Percentiles rank a stretch among this genome's conserved stretches.
These are phyloP conservation scores for Simplicillium aogashimaense DNA, from an alignment of 2,329 filamentous ascomycete species.

Conservation along the genomic window DNA sequence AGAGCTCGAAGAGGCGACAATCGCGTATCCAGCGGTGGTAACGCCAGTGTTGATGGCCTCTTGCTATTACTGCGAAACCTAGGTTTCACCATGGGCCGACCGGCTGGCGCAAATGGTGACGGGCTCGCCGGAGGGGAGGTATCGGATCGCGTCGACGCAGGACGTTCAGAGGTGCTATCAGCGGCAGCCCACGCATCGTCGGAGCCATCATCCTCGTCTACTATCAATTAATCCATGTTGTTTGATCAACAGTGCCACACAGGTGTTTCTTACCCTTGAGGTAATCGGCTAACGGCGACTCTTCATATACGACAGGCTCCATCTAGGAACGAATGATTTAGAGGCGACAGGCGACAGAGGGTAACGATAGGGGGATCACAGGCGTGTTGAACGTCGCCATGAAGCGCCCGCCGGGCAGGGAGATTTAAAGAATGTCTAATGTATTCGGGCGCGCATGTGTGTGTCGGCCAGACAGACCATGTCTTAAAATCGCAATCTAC, in stretches of 20 bases:
- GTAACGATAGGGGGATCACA: neutral
- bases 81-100: slow-evolving; percentile 41
- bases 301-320: slow-evolving; percentile 81
- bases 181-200: slow-evolving; percentile 35
- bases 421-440: too few relatives aligned
- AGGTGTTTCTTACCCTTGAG: slow-evolving; percentile 59
- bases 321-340: slow-evolving; percentile 32
- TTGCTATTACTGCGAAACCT: slow-evolving; percentile 41
- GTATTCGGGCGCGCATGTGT: too few relatives aligned
- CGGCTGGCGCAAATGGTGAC: slow-evolving; percentile 44
- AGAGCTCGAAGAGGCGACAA: slow-evolving; percentile 31
- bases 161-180: slow-evolving; percentile 22
- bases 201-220: slow-evolving; percentile 37
- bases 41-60: slow-evolving; percentile 29
- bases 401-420: too few relatives aligned
- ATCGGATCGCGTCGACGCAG: slow-evolving; percentile 23
- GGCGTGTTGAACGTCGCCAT: too few relatives aligned
- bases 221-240: slow-evolving; percentile 14
- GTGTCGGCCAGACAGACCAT: too few relatives aligned
- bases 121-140: slow-evolving; percentile 38
- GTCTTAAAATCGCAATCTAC: too few relatives aligned
- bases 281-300: slow-evolving; percentile 81
- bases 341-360: neutral
- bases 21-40: slow-evolving; percentile 27
- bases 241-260: neutral